Percentiles rank a stretch among this genome's conserved stretches.
These are phyloP conservation scores for Globisporangium emineosum DNA, from an alignment of 352 stramenopile genomes.

Conservation along the genomic window DNA sequence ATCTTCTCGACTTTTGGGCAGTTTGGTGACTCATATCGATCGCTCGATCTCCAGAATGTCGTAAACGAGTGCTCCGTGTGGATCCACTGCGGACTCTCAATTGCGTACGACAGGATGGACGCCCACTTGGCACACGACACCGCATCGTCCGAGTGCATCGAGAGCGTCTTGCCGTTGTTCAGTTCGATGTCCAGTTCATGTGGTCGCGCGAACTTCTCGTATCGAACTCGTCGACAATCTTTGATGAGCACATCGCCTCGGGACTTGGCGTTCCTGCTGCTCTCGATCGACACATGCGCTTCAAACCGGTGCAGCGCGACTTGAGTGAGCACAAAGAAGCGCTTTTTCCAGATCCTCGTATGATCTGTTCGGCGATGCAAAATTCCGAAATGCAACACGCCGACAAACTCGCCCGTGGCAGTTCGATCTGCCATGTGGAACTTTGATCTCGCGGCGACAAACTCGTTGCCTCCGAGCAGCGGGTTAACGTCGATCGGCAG, in stretches of 20 bases:
- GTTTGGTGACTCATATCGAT: conserved; percentile 27
- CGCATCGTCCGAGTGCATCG: conserved; percentile 27
- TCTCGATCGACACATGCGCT: conserved; percentile 21
- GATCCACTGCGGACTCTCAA: conserved; percentile 41
- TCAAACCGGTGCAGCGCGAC: conserved; percentile 40
- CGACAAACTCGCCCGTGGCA: conserved; percentile 36
- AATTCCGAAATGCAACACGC: conserved; percentile 30
- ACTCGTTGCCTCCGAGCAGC: conserved; percentile 15
- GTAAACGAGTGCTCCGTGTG: conserved; percentile 26
- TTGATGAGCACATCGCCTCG: conserved; percentile 25
- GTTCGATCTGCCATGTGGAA: conserved; percentile 29
- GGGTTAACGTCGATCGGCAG: conserved; percentile 12
- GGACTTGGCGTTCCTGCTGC: conserved; percentile 19
- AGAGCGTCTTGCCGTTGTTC: conserved; percentile 27
- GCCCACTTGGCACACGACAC: conserved; percentile 37
- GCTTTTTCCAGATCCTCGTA: conserved; percentile 36
- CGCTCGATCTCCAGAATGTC: conserved; percentile 37
- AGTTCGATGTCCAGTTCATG: conserved; percentile 39
- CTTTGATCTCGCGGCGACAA: conserved; percentile 11
- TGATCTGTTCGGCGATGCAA: conserved; percentile 30
- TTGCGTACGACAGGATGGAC: conserved; percentile 32
- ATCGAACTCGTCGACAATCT: conserved; percentile 30
- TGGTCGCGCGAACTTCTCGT: conserved; percentile 35
- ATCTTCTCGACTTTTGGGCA: conserved; percentile 29
- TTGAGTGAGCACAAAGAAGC: conserved; percentile 46